A percentile compares a stretch with the other conserved stretches of the same genome.
Conservation (phyloP, 345 rosid species). For the Garcia nutans region DNA sequence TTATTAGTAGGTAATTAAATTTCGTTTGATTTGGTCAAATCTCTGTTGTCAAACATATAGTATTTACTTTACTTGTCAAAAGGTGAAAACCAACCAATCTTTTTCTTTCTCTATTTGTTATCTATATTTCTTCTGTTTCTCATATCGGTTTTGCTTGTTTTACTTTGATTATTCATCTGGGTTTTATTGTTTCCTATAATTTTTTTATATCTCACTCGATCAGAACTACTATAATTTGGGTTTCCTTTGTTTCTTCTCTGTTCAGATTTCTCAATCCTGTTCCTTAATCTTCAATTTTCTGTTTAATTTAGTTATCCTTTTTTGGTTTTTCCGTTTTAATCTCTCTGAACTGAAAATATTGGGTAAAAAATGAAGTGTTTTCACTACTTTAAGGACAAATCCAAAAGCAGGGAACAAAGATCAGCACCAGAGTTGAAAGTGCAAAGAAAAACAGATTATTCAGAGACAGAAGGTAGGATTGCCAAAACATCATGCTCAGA, state of each 20-base stretch:
- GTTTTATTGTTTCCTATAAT: too few species aligned
- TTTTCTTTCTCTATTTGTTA: background rate
- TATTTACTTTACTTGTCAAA: too few species aligned
- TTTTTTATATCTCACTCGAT: too few species aligned
- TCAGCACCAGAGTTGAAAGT: conserved; percentile 54
- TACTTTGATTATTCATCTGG: too few species aligned
- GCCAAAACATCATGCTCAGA: conserved; percentile 49
- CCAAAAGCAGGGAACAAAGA: conserved; percentile 34
- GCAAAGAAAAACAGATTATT: conserved; percentile 19
- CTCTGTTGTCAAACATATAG: too few species aligned
- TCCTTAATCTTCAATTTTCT: background rate
- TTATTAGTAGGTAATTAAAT: too few species aligned
- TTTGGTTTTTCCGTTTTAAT: background rate
- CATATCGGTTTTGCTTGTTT: background rate
- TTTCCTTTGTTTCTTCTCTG: too few species aligned
- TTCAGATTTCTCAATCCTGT: too few species aligned
- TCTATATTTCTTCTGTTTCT: too few species aligned
- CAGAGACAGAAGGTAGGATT: conserved; percentile 20
- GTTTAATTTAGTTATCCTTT: background rate
- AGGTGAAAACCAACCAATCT: background rate
- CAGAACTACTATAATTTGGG: too few species aligned
- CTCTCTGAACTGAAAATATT: background rate
- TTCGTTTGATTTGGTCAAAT: too few species aligned
- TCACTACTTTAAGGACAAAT: conserved; percentile 49
- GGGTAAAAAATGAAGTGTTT: conserved; percentile 51